These are phyloP conservation scores for Oryza rufipogon DNA, from an alignment of 176 grass and related monocot genomes.

Conservation along the genomic window DNA sequence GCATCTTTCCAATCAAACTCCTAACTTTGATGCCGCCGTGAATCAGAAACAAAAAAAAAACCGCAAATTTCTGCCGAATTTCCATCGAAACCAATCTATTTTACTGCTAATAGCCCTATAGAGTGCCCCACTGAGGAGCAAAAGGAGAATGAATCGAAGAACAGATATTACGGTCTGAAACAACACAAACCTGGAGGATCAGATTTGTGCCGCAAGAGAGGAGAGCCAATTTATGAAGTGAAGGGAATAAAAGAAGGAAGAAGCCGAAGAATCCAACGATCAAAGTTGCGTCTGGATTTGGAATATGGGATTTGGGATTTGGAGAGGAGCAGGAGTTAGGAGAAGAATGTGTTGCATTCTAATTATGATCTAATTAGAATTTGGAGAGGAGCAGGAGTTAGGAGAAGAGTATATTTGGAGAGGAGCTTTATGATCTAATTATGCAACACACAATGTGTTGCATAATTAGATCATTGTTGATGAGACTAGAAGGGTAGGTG, in stretches of 20 bases:
- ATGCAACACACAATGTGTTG: no score
- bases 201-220: background rate
- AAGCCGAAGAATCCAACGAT: background rate
- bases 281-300: background rate
- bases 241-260: background rate
- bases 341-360: background rate
- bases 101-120: background rate
- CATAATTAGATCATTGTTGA: background rate
- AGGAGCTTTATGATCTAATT: no score
- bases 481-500: slow-evolving; percentile 4
- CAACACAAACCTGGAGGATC: background rate
- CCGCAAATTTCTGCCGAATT: background rate
- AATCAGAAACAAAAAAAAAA: background rate
- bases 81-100: background rate
- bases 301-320: background rate
- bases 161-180: background rate
- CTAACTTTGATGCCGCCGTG: background rate
- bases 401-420: no score
- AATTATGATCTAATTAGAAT: no score
- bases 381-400: no score
- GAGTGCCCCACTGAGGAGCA: no score
- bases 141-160: no score
- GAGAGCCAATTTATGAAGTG: background rate
- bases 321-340: background rate
- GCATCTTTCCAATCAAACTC: background rate